phyloP scores from a whole-genome alignment of 2,329 filamentous ascomycete genomes.

The Hypomyces rosellus region DNA sequence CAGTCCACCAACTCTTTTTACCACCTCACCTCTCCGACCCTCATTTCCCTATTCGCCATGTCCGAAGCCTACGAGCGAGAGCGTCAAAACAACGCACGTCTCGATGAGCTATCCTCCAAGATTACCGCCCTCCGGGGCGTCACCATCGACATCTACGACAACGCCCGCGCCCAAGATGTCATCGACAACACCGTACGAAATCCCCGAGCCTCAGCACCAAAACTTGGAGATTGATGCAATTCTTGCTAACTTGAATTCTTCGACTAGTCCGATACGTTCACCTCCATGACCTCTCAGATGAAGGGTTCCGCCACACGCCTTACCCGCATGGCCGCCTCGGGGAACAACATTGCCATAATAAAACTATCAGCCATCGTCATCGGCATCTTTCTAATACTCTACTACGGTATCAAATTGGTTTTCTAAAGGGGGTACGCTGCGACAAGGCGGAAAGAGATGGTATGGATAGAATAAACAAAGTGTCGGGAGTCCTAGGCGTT shows the following conservation, averaged over 20 bases:
- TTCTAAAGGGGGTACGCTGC: conserved; percentile 36
- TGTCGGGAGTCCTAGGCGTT: too few relatives aligned
- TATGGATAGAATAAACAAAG: too few relatives aligned
- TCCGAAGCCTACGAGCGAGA: conserved; percentile 74
- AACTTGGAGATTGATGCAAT: too few relatives aligned
- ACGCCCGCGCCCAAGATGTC: conserved; percentile 79
- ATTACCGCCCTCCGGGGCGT: conserved; percentile 88
- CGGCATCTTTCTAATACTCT: conserved; percentile 65
- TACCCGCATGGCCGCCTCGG: conserved; percentile 82
- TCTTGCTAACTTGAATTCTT: too few relatives aligned
- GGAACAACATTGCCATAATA: conserved; percentile 85
- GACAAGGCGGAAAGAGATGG: too few relatives aligned
- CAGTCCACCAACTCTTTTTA: neutral
- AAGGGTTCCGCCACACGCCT: conserved; percentile 78
- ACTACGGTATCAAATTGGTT: conserved; percentile 62
- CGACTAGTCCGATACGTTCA: conserved; percentile 93
- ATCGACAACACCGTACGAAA: conserved; percentile 79
- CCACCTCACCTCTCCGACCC: neutral
- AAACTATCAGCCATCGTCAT: conserved; percentile 83
- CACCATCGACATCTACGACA: conserved; percentile 96
- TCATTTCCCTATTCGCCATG: conserved; percentile 40
- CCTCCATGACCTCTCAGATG: conserved; percentile 72
- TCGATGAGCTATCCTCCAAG: conserved; percentile 85
- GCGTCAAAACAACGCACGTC: conserved; percentile 89
- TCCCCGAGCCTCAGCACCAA: neutral